Evolutionary conservation across 768 basidiomycete genomes (phyloP), one percentile per base, ranked within the genome.

Genomic region (Strobilomyces confusus): DNA sequence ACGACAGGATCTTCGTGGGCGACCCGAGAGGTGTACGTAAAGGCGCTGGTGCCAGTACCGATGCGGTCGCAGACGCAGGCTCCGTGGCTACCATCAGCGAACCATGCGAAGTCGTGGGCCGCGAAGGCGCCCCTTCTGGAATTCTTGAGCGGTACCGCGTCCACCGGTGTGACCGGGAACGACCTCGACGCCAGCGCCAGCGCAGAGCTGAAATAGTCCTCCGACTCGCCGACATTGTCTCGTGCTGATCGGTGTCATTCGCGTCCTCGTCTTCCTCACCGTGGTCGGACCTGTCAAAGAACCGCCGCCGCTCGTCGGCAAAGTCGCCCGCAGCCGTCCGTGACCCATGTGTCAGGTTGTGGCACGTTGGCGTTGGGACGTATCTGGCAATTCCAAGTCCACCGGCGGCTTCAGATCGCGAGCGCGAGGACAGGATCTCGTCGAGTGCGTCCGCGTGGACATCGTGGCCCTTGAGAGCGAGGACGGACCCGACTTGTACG

Each of bases 381-480:
- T 78, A 64, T 90, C 89, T 1, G 89, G 90, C 17, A 90, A 70
- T 53, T 90, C 88, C 37, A 89, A 70, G 37, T 90, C 89, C 81
- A 71, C 68, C 26, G 71, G 19, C 20, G 69, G 69, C 34, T 69
- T 71, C 34, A 69, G 48, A n/a, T 12, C 44, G 44, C 4, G 69
- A 71, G 34, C 52, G 56, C 3, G 68, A 69, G 5, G 68, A 70
- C 20, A 71, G 19, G 36, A 69, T 58, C 71, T 69, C 1, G 69
- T 69, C 12, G 69, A 69, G 41, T 64, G 66, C 17, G 68, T 69
- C 17, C 62, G 59, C n/a, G 53, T 56, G 2, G 68, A 71, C 22
- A 57, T 3, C 0, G 48, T 44, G 37, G 57, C 59, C 17, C 61
- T 41, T 29, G 68, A 63, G 40, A 60, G 25, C 5, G 44, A 57